A percentile compares a stretch with the other conserved stretches of the same genome.
phyloP scores from a whole-genome alignment of 2,329 filamentous ascomycete species.

The Xylariaceae sp. region DNA sequence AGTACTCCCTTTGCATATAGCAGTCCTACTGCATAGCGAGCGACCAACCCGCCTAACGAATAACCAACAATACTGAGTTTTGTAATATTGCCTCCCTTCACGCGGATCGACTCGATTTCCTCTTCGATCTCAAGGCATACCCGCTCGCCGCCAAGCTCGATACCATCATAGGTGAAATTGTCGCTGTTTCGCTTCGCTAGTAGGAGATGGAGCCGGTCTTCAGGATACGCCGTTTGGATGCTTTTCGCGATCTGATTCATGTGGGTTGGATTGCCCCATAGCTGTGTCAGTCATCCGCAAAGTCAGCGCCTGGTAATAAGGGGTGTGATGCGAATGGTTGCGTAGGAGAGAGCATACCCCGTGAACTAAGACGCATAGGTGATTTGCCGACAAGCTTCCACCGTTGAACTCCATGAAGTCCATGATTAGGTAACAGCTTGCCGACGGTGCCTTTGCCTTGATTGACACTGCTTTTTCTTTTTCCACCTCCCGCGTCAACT shows the following conservation, averaged over 20 bases:
- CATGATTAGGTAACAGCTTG: constrained; percentile 15
- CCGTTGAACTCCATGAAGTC: constrained; percentile 45
- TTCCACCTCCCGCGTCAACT: background rate
- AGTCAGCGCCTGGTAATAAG: constrained; percentile 5
- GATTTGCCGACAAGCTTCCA: constrained; percentile 54
- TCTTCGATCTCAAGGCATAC: constrained; percentile 65
- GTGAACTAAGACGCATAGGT: constrained; percentile 74
- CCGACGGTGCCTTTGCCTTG: background rate
- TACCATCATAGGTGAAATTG: constrained; percentile 67
- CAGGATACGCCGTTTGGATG: constrained; percentile 56
- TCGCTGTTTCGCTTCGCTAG: constrained; percentile 69
- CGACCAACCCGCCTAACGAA: constrained; percentile 80
- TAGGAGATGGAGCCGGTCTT: constrained; percentile 64
- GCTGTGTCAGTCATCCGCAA: constrained; percentile 39
- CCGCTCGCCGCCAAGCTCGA: constrained; percentile 64
- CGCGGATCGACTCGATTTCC: constrained; percentile 52
- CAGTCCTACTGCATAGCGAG: constrained; percentile 80
- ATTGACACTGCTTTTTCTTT: background rate
- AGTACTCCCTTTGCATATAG: constrained; percentile 77
- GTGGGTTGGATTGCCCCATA: constrained; percentile 78
- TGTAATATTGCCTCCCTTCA: constrained; percentile 64
- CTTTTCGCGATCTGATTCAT: constrained; percentile 63
- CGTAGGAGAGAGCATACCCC: constrained; percentile 50
- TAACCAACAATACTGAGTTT: constrained; percentile 89
- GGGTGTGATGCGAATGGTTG: constrained; percentile 1